phyloP scores from a whole-genome alignment of 192 early-diverging fungal genomes.

The Entrophospora sp. region DNA sequence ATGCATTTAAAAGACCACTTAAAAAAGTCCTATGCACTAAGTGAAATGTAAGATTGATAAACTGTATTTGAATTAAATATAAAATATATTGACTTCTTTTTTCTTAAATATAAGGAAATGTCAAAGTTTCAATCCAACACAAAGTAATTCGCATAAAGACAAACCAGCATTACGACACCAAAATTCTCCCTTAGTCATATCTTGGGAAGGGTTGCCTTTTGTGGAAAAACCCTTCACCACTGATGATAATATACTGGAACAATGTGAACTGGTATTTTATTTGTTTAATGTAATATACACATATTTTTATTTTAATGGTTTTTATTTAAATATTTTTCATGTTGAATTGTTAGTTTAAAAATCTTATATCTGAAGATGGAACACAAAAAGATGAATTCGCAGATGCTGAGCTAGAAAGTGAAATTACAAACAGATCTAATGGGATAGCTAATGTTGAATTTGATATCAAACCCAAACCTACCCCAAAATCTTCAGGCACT shows the following conservation, averaged over 20 bases:
- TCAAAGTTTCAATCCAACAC: constrained; percentile 37
- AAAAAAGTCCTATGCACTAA: constrained; percentile 45
- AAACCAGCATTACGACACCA: constrained; percentile 44
- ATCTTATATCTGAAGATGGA: constrained; percentile 17
- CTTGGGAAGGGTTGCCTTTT: constrained; percentile 35
- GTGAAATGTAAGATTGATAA: constrained; percentile 28
- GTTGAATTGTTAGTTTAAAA: constrained; percentile 5
- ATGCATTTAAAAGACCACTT: constrained; percentile 55
- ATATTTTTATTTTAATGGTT: not conserved
- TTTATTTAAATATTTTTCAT: not conserved
- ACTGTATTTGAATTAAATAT: no score
- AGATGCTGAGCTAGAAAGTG: not conserved
- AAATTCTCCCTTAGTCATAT: constrained; percentile 21
- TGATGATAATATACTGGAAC: constrained; percentile 21
- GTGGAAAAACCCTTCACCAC: constrained; percentile 18
- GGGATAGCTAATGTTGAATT: not conserved
- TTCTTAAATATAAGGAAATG: constrained; percentile 24
- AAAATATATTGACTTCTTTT: not conserved
- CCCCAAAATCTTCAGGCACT: no score
- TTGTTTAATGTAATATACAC: no score
- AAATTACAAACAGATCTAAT: not conserved
- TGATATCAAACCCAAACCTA: no score
- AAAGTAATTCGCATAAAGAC: constrained; percentile 41
- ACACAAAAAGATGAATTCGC: constrained; percentile 12
- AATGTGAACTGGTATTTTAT: constrained; percentile 21